These are phyloP conservation scores for Blepharisma stoltei DNA, from an alignment of 73 alveolate species.

Conservation along the genomic window DNA sequence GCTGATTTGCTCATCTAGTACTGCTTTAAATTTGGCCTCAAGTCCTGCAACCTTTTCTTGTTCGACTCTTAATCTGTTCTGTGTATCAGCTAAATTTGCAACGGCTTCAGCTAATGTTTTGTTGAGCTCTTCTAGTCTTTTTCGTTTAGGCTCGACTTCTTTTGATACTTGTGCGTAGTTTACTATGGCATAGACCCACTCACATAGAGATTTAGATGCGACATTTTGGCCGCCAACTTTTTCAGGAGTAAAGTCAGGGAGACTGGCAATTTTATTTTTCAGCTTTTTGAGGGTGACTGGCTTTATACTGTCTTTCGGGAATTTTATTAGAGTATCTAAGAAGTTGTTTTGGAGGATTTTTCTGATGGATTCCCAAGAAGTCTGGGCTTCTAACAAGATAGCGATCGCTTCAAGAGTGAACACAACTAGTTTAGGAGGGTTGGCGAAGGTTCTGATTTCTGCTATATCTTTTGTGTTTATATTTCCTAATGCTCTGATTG, in stretches of 20 bases:
- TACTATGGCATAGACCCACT: conserved; percentile 84
- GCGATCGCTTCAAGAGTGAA: conserved; percentile 81
- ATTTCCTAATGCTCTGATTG: conserved; percentile 81
- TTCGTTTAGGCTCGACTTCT: conserved; percentile 82
- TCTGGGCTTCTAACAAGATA: conserved; percentile 74
- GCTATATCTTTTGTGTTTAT: conserved; percentile 63
- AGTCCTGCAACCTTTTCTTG: conserved; percentile 70
- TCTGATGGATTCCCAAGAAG: conserved; percentile 67
- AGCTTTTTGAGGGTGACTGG: conserved; percentile 41
- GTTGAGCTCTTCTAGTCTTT: conserved; percentile 78
- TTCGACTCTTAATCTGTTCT: conserved; percentile 71
- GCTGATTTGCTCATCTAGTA: conserved; percentile 77
- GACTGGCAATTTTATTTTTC: conserved; percentile 37
- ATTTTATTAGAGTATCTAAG: conserved; percentile 60
- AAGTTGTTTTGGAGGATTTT: conserved; percentile 55
- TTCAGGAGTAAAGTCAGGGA: conserved; percentile 73
- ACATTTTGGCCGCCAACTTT: conserved; percentile 53
- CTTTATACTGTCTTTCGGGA: conserved; percentile 52
- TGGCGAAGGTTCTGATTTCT: conserved; percentile 69
- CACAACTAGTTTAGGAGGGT: conserved; percentile 82
- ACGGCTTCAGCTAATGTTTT: conserved; percentile 62
- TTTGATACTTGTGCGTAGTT: conserved; percentile 46
- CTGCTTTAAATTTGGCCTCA: conserved; percentile 76
- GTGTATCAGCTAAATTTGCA: conserved; percentile 60
- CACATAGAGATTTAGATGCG: conserved; percentile 75